These are phyloP conservation scores for Pleurotus sapidus DNA, from an alignment of 768 basidiomycete species.

Conservation along the genomic window DNA sequence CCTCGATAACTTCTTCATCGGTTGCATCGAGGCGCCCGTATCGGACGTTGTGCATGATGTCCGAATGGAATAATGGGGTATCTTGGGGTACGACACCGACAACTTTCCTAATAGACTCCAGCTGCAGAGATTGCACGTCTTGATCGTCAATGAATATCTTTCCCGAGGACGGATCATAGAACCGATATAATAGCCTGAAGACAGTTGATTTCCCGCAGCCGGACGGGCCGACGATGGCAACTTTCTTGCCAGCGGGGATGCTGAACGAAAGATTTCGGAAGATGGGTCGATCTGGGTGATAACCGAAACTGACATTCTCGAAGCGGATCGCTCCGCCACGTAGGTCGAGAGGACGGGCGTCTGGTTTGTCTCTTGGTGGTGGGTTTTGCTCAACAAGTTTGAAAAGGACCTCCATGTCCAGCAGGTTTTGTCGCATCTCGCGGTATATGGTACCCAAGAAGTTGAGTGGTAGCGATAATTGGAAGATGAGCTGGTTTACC, in stretches of 20 bases:
- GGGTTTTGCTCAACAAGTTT: constrained; percentile 83
- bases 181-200: constrained; percentile 89
- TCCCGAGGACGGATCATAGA: constrained; percentile 85
- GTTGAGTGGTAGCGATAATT: constrained; percentile 93
- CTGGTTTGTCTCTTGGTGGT: constrained; percentile 70
- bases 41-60: constrained; percentile 92
- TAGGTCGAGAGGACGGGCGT: constrained; percentile 64
- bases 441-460: constrained; percentile 98
- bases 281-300: constrained; percentile 90
- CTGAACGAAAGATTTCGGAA: constrained; percentile 86
- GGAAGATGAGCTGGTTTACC: constrained; percentile 99
- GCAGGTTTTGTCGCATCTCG: constrained; percentile 90
- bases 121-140: constrained; percentile 69
- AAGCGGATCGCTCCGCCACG: constrained; percentile 88
- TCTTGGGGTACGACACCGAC: constrained; percentile 98
- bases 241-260: constrained; percentile 94
- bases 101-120: constrained; percentile 65
- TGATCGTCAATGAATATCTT: constrained; percentile 88
- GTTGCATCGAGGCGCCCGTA: constrained; percentile 87
- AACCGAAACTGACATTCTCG: constrained; percentile 88
- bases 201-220: constrained; percentile 98
- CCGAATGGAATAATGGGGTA: constrained; percentile 94
- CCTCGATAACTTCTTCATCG: constrained; percentile 87
- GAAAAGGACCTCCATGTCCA: constrained; percentile 97
- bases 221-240: constrained; percentile 95